phyloP scores from a whole-genome alignment of 108 stramenopile genomes.

The Aureococcus anophagefferens region DNA sequence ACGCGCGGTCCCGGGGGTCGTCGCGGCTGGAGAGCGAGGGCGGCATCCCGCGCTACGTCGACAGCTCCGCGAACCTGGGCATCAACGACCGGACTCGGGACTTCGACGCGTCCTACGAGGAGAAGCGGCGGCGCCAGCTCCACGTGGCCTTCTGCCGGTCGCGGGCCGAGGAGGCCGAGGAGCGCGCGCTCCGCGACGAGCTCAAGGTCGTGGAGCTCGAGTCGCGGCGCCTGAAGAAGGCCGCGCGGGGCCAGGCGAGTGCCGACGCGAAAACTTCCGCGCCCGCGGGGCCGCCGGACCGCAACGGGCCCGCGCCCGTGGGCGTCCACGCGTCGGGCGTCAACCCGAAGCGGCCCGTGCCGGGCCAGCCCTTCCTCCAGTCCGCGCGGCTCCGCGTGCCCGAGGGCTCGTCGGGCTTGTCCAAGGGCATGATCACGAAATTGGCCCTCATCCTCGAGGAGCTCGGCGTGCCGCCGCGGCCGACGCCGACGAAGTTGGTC shows the following conservation, averaged over 20 bases:
- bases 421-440: conserved; percentile 59
- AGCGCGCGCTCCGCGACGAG: conserved; percentile 55
- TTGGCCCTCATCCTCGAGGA: conserved; percentile 63
- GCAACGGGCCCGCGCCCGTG: background rate
- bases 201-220: conserved; percentile 62
- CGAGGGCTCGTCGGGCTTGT: conserved; percentile 53
- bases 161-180: conserved; percentile 71
- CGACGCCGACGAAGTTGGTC: conserved; percentile 66
- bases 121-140: conserved; percentile 54
- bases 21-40: no score
- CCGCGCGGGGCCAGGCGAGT: conserved; percentile 24
- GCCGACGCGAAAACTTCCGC: no score
- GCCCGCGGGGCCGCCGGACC: no score
- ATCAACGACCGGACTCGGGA: conserved; percentile 19
- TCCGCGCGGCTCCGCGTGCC: conserved; percentile 67
- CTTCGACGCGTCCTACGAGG: conserved; percentile 64
- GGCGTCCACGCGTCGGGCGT: background rate
- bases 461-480: conserved; percentile 49
- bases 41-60: background rate
- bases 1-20: background rate
- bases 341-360: conserved; percentile 34
- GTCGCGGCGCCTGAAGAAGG: conserved; percentile 67
- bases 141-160: conserved; percentile 63
- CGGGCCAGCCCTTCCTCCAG: conserved; percentile 70
- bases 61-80: background rate